phyloP scores from a whole-genome alignment of 306 rosid genomes.

The Trifolium pratense region DNA sequence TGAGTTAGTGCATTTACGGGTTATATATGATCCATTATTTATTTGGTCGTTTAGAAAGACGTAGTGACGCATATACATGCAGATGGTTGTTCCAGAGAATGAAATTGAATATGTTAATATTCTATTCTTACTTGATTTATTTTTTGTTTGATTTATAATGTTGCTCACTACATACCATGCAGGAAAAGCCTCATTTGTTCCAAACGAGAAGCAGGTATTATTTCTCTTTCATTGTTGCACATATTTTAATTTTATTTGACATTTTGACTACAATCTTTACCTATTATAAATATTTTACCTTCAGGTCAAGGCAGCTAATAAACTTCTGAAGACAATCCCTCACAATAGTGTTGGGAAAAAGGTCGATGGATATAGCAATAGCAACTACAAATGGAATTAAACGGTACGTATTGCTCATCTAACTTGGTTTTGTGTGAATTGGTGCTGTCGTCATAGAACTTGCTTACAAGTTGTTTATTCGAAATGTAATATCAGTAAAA shows the following conservation, averaged over 20 bases:
- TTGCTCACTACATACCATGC: conserved; percentile 45
- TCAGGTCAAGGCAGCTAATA: conserved; percentile 94
- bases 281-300: conserved; percentile 26
- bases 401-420: conserved; percentile 63
- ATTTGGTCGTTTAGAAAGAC: conserved; percentile 22
- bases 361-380: conserved; percentile 96
- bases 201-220: conserved; percentile 95
- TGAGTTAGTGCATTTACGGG: too few species aligned
- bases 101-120: conserved; percentile 17
- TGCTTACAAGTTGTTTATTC: not conserved
- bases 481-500: conserved; percentile 23
- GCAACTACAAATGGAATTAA: conserved; percentile 86
- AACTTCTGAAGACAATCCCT: conserved; percentile 68
- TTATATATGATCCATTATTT: conserved; percentile 17
- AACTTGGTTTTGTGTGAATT: conserved; percentile 35
- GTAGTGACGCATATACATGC: not conserved
- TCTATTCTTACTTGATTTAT: conserved; percentile 7
- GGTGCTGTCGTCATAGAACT: conserved; percentile 3
- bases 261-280: conserved; percentile 12
- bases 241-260: conserved; percentile 25
- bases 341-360: conserved; percentile 60
- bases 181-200: conserved; percentile 96
- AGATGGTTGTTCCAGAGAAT: conserved; percentile 19
- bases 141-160: conserved; percentile 20
- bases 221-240: conserved; percentile 30